These are phyloP conservation scores for Eremochloa ophiuroides DNA, from an alignment of 176 grass and related monocot species.

Conservation along the genomic window DNA sequence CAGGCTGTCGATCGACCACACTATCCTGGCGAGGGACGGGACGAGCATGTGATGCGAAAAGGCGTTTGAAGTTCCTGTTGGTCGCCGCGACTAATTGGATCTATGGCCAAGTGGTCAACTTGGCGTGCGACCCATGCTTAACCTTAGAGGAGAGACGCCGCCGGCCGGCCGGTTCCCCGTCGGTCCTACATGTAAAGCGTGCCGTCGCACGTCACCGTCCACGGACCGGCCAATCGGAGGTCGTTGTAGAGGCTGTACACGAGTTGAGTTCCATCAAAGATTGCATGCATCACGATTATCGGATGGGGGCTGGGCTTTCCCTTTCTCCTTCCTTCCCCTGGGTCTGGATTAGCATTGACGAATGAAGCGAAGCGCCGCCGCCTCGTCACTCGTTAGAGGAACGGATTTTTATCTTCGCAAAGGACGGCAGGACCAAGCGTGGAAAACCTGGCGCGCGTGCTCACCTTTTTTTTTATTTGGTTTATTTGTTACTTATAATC, in stretches of 20 bases:
- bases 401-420: too few species aligned
- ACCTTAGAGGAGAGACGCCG: constrained; percentile 23
- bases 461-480: too few species aligned
- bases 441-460: too few species aligned
- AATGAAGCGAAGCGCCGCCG: too few species aligned
- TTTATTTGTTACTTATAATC: too few species aligned
- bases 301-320: background rate
- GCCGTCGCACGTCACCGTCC: constrained; percentile 1
- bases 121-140: constrained; percentile 13
- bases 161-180: background rate
- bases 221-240: background rate
- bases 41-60: background rate
- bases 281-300: background rate
- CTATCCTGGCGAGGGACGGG: background rate
- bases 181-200: constrained; percentile 44
- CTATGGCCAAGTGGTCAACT: constrained; percentile 13
- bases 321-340: too few species aligned
- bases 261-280: background rate
- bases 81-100: background rate
- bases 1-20: too few species aligned
- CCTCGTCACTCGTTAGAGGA: too few species aligned
- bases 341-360: too few species aligned
- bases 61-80: background rate
- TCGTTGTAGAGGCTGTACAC: background rate
- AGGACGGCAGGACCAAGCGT: too few species aligned